Evolutionary conservation across 805 yeast genomes (phyloP).

Genomic region (Yarrowia deformans): DNA sequence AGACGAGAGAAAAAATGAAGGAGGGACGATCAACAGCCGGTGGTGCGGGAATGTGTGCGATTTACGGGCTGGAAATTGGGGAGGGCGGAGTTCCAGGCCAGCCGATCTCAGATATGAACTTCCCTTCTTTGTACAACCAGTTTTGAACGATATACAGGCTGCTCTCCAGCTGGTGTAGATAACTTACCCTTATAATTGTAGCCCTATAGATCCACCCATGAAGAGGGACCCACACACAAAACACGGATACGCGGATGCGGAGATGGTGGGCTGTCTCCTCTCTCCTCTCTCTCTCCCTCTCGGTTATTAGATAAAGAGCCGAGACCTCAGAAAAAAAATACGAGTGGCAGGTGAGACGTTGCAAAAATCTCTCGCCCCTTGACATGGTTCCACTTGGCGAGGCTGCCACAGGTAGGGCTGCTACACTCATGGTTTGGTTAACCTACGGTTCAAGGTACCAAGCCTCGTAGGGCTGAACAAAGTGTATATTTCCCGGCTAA

Average conservation of each 20-base stretch:
- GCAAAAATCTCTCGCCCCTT: neutral
- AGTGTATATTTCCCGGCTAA: slow-evolving; percentile 16
- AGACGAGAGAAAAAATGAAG: neutral
- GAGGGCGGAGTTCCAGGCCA: too few relatives aligned
- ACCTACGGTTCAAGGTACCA: slow-evolving; percentile 1
- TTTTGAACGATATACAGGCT: neutral
- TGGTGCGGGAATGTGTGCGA: neutral
- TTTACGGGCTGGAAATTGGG: neutral
- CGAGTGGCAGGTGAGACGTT: slow-evolving; percentile 7
- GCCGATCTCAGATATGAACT: too few relatives aligned
- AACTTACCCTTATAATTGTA: neutral
- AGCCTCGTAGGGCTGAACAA: slow-evolving; percentile 25
- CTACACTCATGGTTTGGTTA: neutral
- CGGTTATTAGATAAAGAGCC: neutral
- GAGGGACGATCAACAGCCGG: slow-evolving; percentile 11
- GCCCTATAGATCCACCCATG: neutral
- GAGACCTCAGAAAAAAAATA: neutral
- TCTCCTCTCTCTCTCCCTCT: neutral
- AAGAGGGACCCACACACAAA: neutral
- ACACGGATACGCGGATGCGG: slow-evolving; percentile 15
- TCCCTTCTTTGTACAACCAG: too few relatives aligned
- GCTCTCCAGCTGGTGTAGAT: neutral
- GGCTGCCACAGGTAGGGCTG: neutral
- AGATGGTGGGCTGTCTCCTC: neutral
- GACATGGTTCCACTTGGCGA: neutral